Evolutionary conservation across 2,329 filamentous ascomycete species (phyloP), one percentile per base, ranked within the genome.

Genomic region (Microdochium trichocladiopsis): DNA sequence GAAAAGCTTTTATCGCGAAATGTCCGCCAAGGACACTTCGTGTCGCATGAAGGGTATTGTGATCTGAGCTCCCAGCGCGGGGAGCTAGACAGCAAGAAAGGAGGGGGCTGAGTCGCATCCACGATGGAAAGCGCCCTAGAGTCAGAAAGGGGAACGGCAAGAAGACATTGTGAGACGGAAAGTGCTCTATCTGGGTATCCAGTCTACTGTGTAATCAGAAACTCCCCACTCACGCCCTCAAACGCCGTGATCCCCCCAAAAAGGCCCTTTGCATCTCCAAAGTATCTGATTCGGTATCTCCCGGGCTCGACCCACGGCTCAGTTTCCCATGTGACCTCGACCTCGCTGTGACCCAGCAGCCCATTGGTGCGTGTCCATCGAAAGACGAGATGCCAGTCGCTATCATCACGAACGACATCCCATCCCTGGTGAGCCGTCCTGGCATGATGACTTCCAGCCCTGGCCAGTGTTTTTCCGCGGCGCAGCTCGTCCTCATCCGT

Each of bases 351-450:
- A 0, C 86, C 91, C 23, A 89, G 69, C 3, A 91, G 58, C 6
- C 76, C 77, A 64, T 84, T 89, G 2, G 81, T 87, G 51, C 90
- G 77, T 65, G 81, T 80, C 92, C 92, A 96, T 49, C 82, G 78
- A 63, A 86, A 96, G 16, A 91, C 76, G 22, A 96, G 69, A 58
- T 83, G 80, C 92, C 92, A 96, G 66, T 96, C 91, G 10, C 72
- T 74, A 63, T 96, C 92, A 60, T 82, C 80, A n/a, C 84, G 79
- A 22, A 94, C 79, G 41, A 71, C 72, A 11, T 69, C 70, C 92
- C 92, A 96, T 2, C 59, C 60, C 24, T 54, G 56, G 11, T 6
- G 8, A 23, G 8, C 14, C 50, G 28, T 25, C 31, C 4, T 36
- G 5, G 47, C 25, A 25, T n/a, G 16, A 31, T 22, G 6, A 21